Evolutionary conservation across 345 rosid genomes (phyloP), one percentile per base, ranked within the genome.

Genomic region (Pistacia vera): DNA sequence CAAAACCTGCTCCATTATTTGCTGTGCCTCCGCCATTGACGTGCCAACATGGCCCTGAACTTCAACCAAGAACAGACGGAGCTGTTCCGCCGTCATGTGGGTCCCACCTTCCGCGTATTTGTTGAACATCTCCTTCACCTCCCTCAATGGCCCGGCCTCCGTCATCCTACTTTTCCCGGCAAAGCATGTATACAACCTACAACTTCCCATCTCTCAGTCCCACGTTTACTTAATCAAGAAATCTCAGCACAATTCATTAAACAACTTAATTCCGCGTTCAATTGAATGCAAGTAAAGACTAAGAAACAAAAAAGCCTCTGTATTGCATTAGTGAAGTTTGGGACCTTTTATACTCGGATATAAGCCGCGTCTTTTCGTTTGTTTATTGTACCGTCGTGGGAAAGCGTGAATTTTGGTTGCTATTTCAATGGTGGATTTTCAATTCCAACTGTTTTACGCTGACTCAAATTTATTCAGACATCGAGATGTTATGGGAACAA

Each of bases 1-100:
- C 79, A 86, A 82, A 48, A 90, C 81, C 63, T 88, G 84, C 20
- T 88, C 88, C 14, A 92, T 81, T 83, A 90, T 81, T 77, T 74
- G 82, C 83, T 85, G 92, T 14, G 91, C 91, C 28, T 88, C 93
- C 0, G 80, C 66, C 68, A 73, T 56, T 62, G 86, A 72, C 18
- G 58, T 81, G 22, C 57, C 74, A 20, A 82, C 86, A 0, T 61
- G 58, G 16, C 82, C 83, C 74, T 91, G 97, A 68, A 78, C 83
- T 11, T 88, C 97, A 70, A 56, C 74, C 80, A 90, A 58, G 84
- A 93, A 85, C 48, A 63, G 84, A 75, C 70, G 84, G 60, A 95
- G 79, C 84, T 95, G 96, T 74, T 90, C 94, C 13, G 83, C 84
- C 13, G 86, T 76, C 94, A 93, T 88, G 71, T 81, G 72, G 81